Evolutionary conservation across 164 flowering plant species (phyloP), one percentile per base, ranked within the genome.

Genomic region (Vitis rupestris): DNA sequence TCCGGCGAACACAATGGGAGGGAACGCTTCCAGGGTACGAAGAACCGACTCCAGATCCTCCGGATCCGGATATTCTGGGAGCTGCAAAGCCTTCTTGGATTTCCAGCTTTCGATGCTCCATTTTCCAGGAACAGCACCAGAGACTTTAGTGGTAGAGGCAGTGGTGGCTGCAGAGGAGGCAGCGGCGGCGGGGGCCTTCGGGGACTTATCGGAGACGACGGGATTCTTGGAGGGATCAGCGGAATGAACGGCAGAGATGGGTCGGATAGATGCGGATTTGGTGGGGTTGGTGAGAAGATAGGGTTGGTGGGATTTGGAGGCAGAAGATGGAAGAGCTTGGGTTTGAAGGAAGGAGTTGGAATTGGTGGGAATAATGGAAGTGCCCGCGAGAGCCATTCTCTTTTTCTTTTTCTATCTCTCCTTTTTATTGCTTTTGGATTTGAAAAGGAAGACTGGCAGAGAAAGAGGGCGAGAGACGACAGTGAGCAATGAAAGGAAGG

Each of bases 1-100:
- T 0, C 97, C 98, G 2, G 98, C 98, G 69, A 91, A 90, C 47
- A 93, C 97, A 56, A 93, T 88, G 10, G 98, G 98, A 1, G 98
- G 98, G 77, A 91, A 93, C 0, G 82, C 71, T 5, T 89, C 97
- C 6, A 93, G 72, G 0, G 93, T 91, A 19, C 71, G 62, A 61
- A 93, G 82, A 48, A 91, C 97, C 54, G 88, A 74, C 15, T 87
- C 88, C 7, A 93, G 85, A 70, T 83, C 90, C 16, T 67, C 64
- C 78, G 78, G n/a, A 56, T 82, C 66, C 10, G 98, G 98, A 74
- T 93, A 93, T 57, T 90, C 98, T 2, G 98, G 98, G 3, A 87
- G 76, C 79, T 91, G 98, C 47, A 84, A 70, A 8, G 98, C 97
- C 71, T 83, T 89, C 87, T 88, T 93, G 4, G 86, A 47, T 68